Percentiles rank a stretch among this genome's conserved stretches.
Evolutionary conservation across 225 moss, liverwort and hornwort genomes (phyloP).

Genomic region (Pleurozium schreberi): DNA sequence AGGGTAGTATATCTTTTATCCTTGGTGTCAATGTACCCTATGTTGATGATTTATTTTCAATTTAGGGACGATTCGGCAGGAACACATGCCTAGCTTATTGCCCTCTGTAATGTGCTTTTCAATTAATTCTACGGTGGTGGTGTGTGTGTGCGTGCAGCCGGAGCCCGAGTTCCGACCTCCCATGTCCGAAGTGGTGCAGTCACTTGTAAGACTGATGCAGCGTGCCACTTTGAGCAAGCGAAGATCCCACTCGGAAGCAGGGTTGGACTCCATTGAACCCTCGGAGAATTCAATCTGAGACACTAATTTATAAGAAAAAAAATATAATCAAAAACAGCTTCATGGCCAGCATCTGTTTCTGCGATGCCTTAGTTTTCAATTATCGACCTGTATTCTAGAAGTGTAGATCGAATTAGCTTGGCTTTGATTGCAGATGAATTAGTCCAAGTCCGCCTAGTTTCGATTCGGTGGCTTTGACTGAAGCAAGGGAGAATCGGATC

Average conservation of each 20-base stretch:
- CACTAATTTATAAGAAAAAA: not conserved
- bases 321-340: not conserved
- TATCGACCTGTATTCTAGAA: not conserved
- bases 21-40: not conserved
- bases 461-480: not conserved
- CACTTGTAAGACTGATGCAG: conserved; percentile 68
- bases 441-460: not conserved
- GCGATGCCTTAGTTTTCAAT: not conserved
- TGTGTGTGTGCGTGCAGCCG: conserved; percentile 18
- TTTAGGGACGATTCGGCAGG: not conserved
- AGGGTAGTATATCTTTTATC: not conserved
- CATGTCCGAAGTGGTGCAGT: conserved; percentile 77
- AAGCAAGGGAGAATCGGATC: not conserved
- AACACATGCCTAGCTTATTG: not conserved
- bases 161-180: conserved; percentile 80
- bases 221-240: conserved; percentile 68
- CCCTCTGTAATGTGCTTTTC: not conserved
- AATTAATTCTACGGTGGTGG: not conserved
- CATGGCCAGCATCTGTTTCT: not conserved
- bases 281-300: conserved; percentile 14
- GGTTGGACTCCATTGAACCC: conserved; percentile 1
- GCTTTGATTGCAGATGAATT: not conserved
- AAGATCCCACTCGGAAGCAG: conserved; percentile 19
- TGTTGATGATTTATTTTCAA: not conserved
- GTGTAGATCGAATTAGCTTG: not conserved